Base-by-base conservation (phyloP, 106 monocot genomes). In the Dactylorhiza incarnata region DNA sequence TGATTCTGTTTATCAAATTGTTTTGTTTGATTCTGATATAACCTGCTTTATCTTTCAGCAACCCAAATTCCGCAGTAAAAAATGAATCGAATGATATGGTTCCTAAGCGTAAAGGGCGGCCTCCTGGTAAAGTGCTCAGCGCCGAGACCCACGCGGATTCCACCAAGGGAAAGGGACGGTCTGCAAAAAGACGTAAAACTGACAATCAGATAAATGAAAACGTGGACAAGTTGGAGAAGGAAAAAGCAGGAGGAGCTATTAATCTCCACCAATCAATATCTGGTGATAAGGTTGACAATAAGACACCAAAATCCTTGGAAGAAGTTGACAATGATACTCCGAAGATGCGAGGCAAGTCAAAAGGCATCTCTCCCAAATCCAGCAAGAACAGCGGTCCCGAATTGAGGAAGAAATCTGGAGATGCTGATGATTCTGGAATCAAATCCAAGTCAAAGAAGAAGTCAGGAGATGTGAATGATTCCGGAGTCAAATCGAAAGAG, bases 41-140 rank as follows among this genome's bases (percentile, higher is more conserved):
- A 26, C 13, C 12, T 26, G 9, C 19, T 65, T 29, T 1, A 65
- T 29, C 3, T 25, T 13, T 26, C 9, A 14, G 65, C 9, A 65
- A 25, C 29, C 65, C 65, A 29, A 20, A 13, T 65, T 29, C 65
- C 12, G 26, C 29, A 12, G 29, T 65, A 24, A 65, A 65, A 65
- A 65, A 12, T 29, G 65, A 65, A 65, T 65, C 65, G 29, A 65
- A 12, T 65, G 65, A 65, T 65, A 65, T 10, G 65, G 4, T 11
- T 65, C 13, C 65, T 13, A 65, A 65, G 65, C 65, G 65, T 14
- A 65, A 65, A 65, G 65, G 65, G 65, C 24, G 13, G 65, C 65
- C 29, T 29, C 10, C 65, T 65, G 65, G 17, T 25, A 65, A 65
- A 9, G 29, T 13, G 11, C 58, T 22, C 22, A n/a, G 29, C 13